Evolutionary conservation across 768 basidiomycete genomes (phyloP).

Genomic region (Tulasnella sp.): DNA sequence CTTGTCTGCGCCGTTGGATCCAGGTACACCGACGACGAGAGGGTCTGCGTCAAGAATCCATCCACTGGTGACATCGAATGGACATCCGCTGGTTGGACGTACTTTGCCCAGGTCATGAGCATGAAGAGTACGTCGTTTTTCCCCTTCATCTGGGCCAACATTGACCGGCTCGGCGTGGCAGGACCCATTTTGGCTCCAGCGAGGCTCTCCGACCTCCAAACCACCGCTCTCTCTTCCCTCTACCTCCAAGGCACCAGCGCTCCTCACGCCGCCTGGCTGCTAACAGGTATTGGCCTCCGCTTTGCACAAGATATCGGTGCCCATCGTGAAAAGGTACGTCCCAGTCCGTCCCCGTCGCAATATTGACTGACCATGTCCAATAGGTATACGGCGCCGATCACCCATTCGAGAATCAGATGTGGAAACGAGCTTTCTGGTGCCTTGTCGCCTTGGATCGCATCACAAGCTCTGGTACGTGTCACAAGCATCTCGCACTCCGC

Average conservation of each 20-base stretch:
- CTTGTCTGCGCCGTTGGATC: slow-evolving; percentile 62
- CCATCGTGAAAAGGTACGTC: slow-evolving; percentile 40
- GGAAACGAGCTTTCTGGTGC: slow-evolving; percentile 70
- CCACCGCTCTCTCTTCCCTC: slow-evolving; percentile 31
- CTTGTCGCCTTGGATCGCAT: slow-evolving; percentile 25
- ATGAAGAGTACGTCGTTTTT: slow-evolving; percentile 43
- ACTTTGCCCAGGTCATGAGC: slow-evolving; percentile 51
- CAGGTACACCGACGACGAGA: slow-evolving; percentile 43
- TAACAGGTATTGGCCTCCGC: slow-evolving; percentile 31
- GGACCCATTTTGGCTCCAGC: slow-evolving; percentile 31
- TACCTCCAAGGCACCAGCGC: slow-evolving; percentile 39
- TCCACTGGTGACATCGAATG: slow-evolving; percentile 31
- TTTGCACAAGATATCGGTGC: slow-evolving; percentile 35
- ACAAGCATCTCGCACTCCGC: background rate
- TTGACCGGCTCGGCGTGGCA: background rate
- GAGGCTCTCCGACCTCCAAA: slow-evolving; percentile 58
- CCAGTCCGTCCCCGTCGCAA: slow-evolving; percentile 17
- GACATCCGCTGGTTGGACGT: slow-evolving; percentile 44
- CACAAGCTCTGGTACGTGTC: slow-evolving; percentile 26
- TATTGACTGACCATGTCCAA: background rate
- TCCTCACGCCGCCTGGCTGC: slow-evolving; percentile 36
- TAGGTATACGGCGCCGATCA: slow-evolving; percentile 31
- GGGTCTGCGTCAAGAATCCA: slow-evolving; percentile 36
- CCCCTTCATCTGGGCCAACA: background rate
- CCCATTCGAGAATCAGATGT: slow-evolving; percentile 51